Evolutionary conservation across 148 eudicot species (phyloP), one percentile per base, ranked within the genome.

Genomic region (Pouteria glomerata): DNA sequence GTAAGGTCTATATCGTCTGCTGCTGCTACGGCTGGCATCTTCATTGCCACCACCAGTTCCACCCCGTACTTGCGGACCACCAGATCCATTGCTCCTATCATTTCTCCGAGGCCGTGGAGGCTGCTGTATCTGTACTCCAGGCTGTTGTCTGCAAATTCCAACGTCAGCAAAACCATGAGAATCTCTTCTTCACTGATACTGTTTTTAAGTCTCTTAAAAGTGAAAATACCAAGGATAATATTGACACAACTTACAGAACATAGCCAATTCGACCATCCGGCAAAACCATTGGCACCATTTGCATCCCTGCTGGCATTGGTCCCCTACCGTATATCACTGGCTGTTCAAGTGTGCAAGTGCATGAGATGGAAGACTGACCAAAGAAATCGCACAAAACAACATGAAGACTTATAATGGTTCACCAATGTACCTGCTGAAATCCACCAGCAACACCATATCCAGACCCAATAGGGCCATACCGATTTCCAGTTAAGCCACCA

Each of bases 221-320:
- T 34, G 0, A 31, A 45, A 60, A 52, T 27, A 29, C 8, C 18
- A 3, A 26, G 44, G 66, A 37, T 10, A 35, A 10, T 48, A 41
- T 21, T 50, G 53, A 15, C 27, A 59, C 44, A 68, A 88, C 98
- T 88, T 91, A 95, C 98, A 95, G 81, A 66, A 95, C 98, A 76
- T 95, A 95, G 81, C 98, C 98, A 39, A 95, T 89, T 69, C 83
- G 93, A 76, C 98, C 98, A 85, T 95, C 96, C 31, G 98, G 98
- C 24, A 95, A 84, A 81, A 95, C 91, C 98, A 95, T 95, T 5
- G 98, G 97, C 66, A 95, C 97, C 98, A 95, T 95, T 64, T 91
- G 97, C 98, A 95, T 95, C 75, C 97, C 97, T 21, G 96, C 48
- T 53, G 98, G 98, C 96, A 91, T 92, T 21, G 97, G 90, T 1